Evolutionary conservation across 768 basidiomycete genomes (phyloP), one percentile per base, ranked within the genome.

Genomic region (Calocybe indica): DNA sequence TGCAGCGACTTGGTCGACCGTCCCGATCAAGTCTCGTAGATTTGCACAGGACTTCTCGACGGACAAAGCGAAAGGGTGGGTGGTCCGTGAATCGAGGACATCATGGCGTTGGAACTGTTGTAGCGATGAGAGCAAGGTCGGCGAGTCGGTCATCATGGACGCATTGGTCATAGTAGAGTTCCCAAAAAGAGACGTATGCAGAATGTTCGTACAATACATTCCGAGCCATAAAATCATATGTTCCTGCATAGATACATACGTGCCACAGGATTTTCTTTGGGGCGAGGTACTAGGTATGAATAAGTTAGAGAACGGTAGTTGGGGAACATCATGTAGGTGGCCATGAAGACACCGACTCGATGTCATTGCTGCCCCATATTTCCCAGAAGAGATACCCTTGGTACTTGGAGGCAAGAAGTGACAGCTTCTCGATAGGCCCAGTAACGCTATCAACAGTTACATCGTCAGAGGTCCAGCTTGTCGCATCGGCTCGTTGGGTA

Each of bases 21-120:
- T 64, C 45, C 76, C 68, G 42, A 82, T 67, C 8, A 83, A 60
- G 14, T 77, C 69, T 48, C 75, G 72, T 40, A 88, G 67, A 32
- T 71, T 59, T 3, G 67, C 62, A 43, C 63, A 72, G 9, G 72
- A 64, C 28, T 65, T 65, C 40, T 76, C 70, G 28, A 71, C 68
- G 34, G 64, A 64, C 0, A 66, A 58, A 29, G 71, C 65, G 54
- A 78, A 80, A 6, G 74, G 69, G 55, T 80, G 78, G 6, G 63
- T 59, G 3, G 63, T 63, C 54, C 70, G 58, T 29, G 54, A 54
- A 12, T 69, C 63, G 41, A 75, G 60, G 3, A 56, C 55, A 43
- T 69, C 65, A 40, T 69, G 61, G 40, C 64, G 65, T 53, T 67
- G 58, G 54, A 71, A 71, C 43, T 57, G 60, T 54, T 76, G 72